Percentiles rank a stretch among this genome's conserved stretches.
Conservation (phyloP, 352 stramenopile species). For the Phytophthora aleatoria region DNA sequence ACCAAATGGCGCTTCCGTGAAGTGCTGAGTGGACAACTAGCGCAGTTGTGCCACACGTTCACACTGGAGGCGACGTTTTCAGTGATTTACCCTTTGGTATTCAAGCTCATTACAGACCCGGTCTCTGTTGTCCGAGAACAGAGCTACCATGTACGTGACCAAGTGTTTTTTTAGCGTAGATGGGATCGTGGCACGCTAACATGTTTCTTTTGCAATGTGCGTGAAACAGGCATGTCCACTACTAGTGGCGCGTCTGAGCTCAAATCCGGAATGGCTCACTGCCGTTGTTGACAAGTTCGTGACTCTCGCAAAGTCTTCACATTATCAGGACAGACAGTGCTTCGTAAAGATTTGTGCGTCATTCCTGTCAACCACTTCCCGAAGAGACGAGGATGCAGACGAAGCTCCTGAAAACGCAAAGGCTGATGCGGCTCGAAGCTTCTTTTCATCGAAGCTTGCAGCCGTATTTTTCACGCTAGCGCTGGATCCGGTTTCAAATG, state of each 20-base stretch:
- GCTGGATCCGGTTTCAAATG: conserved; percentile 72
- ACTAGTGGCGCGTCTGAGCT: conserved; percentile 52
- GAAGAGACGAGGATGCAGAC: conserved; percentile 5
- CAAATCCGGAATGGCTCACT: conserved; percentile 53
- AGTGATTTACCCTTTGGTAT: conserved; percentile 76
- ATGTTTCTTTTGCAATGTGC: conserved; percentile 2
- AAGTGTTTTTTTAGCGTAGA: conserved; percentile 10
- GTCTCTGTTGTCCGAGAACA: conserved; percentile 75
- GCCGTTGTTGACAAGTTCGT: conserved; percentile 56
- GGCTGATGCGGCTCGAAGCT: conserved; percentile 19
- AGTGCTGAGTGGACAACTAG: conserved; percentile 75
- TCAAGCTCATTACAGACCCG: conserved; percentile 77
- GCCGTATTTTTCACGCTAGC: conserved; percentile 62
- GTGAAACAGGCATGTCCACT: conserved; percentile 62
- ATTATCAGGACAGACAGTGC: conserved; percentile 74
- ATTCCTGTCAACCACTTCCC: conserved; percentile 41
- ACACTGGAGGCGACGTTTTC: conserved; percentile 70
- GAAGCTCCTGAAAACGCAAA: conserved; percentile 11
- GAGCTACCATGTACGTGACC: conserved; percentile 56
- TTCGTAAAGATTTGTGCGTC: conserved; percentile 68
- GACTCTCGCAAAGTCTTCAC: conserved; percentile 51
- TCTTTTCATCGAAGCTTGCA: conserved; percentile 61
- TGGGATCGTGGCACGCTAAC: conserved; percentile 1
- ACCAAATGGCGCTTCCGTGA: conserved; percentile 89
- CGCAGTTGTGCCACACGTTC: conserved; percentile 76